A percentile compares a stretch with the other conserved stretches of the same genome.
Conservation (phyloP, 2,329 filamentous ascomycete genomes). For the Colletotrichum scovillei region DNA sequence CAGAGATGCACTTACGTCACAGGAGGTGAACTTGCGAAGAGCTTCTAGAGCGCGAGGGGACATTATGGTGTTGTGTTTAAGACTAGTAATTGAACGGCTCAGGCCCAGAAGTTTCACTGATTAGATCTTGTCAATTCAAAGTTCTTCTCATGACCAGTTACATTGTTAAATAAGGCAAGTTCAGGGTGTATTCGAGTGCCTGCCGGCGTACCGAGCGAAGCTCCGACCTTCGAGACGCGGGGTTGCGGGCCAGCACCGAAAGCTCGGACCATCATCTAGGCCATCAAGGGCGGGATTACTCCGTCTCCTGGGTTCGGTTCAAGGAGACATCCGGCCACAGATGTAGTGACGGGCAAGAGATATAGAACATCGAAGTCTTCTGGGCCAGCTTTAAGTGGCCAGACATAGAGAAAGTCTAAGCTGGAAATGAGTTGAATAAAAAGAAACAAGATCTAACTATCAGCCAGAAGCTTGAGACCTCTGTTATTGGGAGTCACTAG, state of each 20-base stretch:
- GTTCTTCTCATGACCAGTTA: neutral
- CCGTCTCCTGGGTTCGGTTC: neutral
- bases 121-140: no score
- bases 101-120: no score
- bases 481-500: neutral
- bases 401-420: no score
- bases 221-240: neutral
- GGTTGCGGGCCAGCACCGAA: neutral
- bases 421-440: neutral
- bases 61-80: neutral
- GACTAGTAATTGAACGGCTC: no score
- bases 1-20: conserved; percentile 17
- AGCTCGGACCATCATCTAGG: neutral
- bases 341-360: neutral
- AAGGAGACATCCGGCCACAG: neutral
- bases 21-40: conserved; percentile 22
- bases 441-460: no score
- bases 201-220: neutral
- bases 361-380: no score
- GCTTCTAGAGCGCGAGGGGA: conserved; percentile 1
- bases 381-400: neutral
- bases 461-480: neutral
- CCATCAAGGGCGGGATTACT: neutral
- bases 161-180: neutral
- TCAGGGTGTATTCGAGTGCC: neutral